These are phyloP conservation scores for Collybia sordida DNA, from an alignment of 768 basidiomycete genomes.

Conservation along the genomic window DNA sequence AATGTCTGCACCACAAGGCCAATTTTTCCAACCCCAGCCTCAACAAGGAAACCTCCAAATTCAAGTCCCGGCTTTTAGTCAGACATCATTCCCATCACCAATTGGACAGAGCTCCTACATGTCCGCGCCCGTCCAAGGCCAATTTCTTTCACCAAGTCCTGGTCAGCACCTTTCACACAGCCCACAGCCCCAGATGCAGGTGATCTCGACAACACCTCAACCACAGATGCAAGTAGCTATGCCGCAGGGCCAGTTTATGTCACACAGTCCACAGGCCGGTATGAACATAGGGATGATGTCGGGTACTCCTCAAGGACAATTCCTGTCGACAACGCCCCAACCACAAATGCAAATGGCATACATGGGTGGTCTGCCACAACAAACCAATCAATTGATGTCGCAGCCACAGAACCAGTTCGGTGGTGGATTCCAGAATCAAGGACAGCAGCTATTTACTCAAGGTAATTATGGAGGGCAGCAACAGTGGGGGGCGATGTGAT, in stretches of 20 bases:
- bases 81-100: constrained; percentile 8
- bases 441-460: constrained; percentile 9
- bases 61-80: constrained; percentile 15
- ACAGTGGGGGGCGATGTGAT: constrained; percentile 39
- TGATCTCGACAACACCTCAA: constrained; percentile 20
- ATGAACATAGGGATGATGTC: constrained; percentile 3
- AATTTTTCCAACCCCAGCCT: constrained; percentile 20
- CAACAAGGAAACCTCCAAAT: constrained; percentile 21
- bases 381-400: constrained; percentile 22
- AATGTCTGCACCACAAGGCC: constrained; percentile 17
- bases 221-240: constrained; percentile 26
- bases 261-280: constrained; percentile 28
- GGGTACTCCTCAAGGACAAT: constrained; percentile 23
- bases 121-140: constrained; percentile 26
- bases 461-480: constrained; percentile 13
- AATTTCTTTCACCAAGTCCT: constrained; percentile 34
- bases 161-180: constrained; percentile 33
- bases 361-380: constrained; percentile 23
- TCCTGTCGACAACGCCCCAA: constrained; percentile 23
- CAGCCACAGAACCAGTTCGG: constrained; percentile 24
- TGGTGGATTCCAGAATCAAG: constrained; percentile 19
- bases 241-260: constrained; percentile 23
- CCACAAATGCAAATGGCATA: constrained; percentile 27
- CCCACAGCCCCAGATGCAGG: constrained; percentile 28
- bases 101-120: constrained; percentile 20